These are phyloP conservation scores for Aschersonia sp. DNA, from an alignment of 2,329 filamentous ascomycete species.

Conservation along the genomic window DNA sequence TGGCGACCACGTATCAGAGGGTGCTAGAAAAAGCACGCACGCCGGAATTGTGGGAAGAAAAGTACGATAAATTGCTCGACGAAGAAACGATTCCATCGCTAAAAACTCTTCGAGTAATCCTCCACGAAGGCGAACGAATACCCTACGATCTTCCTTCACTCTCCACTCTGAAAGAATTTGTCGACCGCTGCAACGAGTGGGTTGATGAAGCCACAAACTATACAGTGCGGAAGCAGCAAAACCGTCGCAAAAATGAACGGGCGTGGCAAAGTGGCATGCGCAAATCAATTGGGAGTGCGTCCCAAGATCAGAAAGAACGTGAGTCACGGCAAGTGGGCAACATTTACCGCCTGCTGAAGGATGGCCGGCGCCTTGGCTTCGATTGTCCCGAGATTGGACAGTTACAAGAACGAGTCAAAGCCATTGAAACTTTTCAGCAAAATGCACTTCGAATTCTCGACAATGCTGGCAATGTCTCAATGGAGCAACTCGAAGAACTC, in stretches of 20 bases:
- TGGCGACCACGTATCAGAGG: conserved; percentile 54
- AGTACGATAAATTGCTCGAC: conserved; percentile 71
- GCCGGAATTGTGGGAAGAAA: conserved; percentile 81
- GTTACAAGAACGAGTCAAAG: conserved; percentile 70
- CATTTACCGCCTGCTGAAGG: conserved; percentile 68
- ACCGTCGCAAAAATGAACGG: conserved; percentile 88
- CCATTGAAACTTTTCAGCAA: conserved; percentile 72
- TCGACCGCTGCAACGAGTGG: conserved; percentile 94
- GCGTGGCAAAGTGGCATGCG: conserved; percentile 61
- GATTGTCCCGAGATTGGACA: conserved; percentile 83
- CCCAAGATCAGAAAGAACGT: conserved; percentile 61
- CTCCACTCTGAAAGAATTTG: conserved; percentile 70
- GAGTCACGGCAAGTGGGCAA: conserved; percentile 82
- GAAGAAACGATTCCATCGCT: conserved; percentile 75
- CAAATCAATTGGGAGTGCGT: conserved; percentile 45
- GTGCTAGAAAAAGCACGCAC: conserved; percentile 74
- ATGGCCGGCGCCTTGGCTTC: conserved; percentile 79
- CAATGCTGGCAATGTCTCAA: conserved; percentile 46
- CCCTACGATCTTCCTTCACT: conserved; percentile 78
- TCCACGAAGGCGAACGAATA: conserved; percentile 92
- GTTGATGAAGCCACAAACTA: conserved; percentile 94
- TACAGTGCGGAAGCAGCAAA: conserved; percentile 94
- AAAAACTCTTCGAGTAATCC: conserved; percentile 67
- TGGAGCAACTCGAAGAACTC: conserved; percentile 72
- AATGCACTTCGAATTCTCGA: conserved; percentile 58